Conservation (phyloP, 2,329 filamentous ascomycete species). For the Triangularia setosa region DNA sequence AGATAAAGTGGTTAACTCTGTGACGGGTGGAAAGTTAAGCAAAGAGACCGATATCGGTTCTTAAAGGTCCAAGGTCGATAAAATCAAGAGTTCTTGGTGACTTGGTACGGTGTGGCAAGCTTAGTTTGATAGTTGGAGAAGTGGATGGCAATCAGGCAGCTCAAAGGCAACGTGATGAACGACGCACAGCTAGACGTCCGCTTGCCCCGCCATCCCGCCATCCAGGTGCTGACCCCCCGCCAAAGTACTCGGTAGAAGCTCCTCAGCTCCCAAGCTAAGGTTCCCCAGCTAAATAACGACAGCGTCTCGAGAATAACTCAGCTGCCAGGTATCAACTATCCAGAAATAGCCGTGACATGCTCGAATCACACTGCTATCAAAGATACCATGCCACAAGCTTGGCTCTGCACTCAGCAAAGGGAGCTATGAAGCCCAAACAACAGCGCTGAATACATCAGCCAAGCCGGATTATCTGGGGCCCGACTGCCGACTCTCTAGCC, state of each 20-base stretch:
- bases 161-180: slow-evolving; percentile 1
- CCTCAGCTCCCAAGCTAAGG: neutral
- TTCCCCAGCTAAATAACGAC: too few species aligned
- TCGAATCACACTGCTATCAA: neutral
- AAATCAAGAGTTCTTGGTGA: neutral
- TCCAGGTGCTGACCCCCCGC: slow-evolving; percentile 12
- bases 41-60: neutral
- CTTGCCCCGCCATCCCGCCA: neutral
- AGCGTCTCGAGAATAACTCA: too few species aligned
- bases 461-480: neutral
- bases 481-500: neutral
- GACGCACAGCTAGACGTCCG: neutral
- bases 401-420: neutral
- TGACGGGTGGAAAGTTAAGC: neutral
- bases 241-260: neutral
- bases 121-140: neutral
- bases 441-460: neutral
- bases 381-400: neutral
- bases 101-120: neutral
- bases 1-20: neutral
- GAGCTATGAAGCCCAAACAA: neutral
- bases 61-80: neutral
- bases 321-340: too few species aligned
- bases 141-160: slow-evolving; percentile 18
- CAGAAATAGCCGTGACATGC: too few species aligned